Evolutionary conservation across 1,139 yeast genomes (phyloP), one percentile per base, ranked within the genome.

Genomic region (Pneumocystis carinii): DNA sequence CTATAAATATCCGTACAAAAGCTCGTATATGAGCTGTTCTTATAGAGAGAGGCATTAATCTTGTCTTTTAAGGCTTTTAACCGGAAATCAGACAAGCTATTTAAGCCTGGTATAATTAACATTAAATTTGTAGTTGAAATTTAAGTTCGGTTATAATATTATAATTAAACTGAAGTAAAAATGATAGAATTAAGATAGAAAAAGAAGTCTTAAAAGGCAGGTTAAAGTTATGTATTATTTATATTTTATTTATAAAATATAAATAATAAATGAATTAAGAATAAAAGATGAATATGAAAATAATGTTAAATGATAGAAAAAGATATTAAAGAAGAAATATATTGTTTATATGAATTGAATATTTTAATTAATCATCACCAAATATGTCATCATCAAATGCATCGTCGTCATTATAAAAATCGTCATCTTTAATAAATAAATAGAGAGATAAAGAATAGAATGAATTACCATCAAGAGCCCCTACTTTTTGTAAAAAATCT

Each of bases 361-460:
- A 32, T 32, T 32, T 32, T 39, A 32, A 27, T 29, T 32, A 58
- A 32, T 27, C 42, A 10, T 39, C 53, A 48, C 55, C 55, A 48
- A 48, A 48, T 48, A 48, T 48, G 24, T 48, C 55, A 17, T 61
- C 62, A 6, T 59, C 62, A 61, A 61, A 61, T 29, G 59, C 36
- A 61, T 61, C 62, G 19, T 61, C 62, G 32, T 41, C 58, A n/a
- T 61, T 59, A 27, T 59, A 55, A 48, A 41, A 48, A 32, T 53
- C 62, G 6, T 61, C 59, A 48, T 48, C 55, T 48, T 24, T 48
- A 24, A 3, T 24, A 17, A n/a, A 24, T 48, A 12, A 24, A 10
- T 12, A 48, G 24, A 48, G 8, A 41, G n/a, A 37, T 37, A 37
- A 37, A 8, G 6, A 37, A 37, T 36, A 61, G n/a, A 29, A 29